These are phyloP conservation scores for Pichia sp. DNA, from an alignment of 1,139 yeast genomes.

Conservation along the genomic window DNA sequence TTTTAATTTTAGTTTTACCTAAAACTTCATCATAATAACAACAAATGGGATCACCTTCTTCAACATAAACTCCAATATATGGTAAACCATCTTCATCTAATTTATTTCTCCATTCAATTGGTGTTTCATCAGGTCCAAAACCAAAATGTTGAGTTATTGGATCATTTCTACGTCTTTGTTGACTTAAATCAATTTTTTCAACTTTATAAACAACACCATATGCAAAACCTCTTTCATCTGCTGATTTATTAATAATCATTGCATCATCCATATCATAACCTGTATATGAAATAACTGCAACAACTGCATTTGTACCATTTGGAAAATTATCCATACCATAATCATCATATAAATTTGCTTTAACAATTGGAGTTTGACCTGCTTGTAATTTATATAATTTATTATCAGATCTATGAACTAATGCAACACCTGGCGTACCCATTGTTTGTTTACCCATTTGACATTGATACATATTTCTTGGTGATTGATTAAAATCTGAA, in stretches of 20 bases:
- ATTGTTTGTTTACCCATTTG: constrained; percentile 99
- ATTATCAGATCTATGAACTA: constrained; percentile 89
- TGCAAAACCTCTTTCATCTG: constrained; percentile 97
- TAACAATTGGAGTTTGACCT: constrained; percentile 97
- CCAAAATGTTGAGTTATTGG: constrained; percentile 95
- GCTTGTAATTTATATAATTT: constrained; percentile 87
- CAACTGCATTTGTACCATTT: constrained; percentile 97
- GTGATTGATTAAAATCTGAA: constrained; percentile 97
- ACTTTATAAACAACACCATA: constrained; percentile 96
- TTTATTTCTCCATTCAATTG: constrained; percentile 80
- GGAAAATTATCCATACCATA: constrained; percentile 99
- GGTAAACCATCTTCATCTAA: constrained; percentile 94
- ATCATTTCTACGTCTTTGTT: constrained; percentile 83
- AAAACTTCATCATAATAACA: constrained; percentile 89
- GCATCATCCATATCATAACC: constrained; percentile 99
- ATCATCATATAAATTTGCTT: constrained; percentile 88
- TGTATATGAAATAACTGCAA: constrained; percentile 96
- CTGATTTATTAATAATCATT: constrained; percentile 94
- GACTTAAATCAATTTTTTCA: constrained; percentile 78
- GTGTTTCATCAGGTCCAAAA: constrained; percentile 90
- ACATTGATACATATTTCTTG: constrained; percentile 99
- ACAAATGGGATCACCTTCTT: constrained; percentile 93
- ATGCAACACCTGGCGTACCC: constrained; percentile 99
- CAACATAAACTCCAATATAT: constrained; percentile 75
- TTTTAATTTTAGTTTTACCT: constrained; percentile 87